Evolutionary conservation across 805 yeast species (phyloP).

Genomic region (Candida incommunis): DNA sequence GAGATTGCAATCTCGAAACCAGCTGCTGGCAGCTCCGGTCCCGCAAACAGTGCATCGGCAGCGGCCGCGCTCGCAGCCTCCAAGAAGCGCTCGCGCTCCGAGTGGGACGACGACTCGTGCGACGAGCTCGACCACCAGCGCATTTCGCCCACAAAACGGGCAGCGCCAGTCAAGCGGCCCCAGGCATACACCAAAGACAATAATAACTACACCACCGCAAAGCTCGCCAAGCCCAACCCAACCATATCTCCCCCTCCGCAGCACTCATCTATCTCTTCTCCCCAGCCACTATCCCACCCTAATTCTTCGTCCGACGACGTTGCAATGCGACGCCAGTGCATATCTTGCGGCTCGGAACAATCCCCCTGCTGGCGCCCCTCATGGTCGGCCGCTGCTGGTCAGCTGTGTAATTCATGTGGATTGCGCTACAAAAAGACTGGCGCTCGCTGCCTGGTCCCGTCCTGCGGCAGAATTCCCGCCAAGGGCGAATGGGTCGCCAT

Average conservation of each 20-base stretch:
- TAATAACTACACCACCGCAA: not conserved
- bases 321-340: conserved; percentile 31
- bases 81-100: not conserved
- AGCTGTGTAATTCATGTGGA: conserved; percentile 93
- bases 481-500: conserved; percentile 89
- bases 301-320: conserved; percentile 30
- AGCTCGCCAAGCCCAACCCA: not conserved
- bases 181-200: not conserved
- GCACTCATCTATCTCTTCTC: not conserved
- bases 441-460: conserved; percentile 66
- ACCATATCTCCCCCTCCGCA: conserved; percentile 5
- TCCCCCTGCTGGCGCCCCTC: conserved; percentile 99
- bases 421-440: conserved; percentile 86
- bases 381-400: conserved; percentile 87
- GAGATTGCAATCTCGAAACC: conserved; percentile 4
- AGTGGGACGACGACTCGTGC: not conserved
- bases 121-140: not conserved
- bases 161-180: not conserved
- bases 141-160: not conserved
- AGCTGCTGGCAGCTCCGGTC: not conserved
- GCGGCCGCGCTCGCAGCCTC: not conserved
- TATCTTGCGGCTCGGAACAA: conserved; percentile 80
- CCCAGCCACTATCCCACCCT: no score
- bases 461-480: conserved; percentile 84
- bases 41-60: no score